Evolutionary conservation across 805 yeast species (phyloP), one percentile per base, ranked within the genome.

Genomic region (Saturnispora besseyi): DNA sequence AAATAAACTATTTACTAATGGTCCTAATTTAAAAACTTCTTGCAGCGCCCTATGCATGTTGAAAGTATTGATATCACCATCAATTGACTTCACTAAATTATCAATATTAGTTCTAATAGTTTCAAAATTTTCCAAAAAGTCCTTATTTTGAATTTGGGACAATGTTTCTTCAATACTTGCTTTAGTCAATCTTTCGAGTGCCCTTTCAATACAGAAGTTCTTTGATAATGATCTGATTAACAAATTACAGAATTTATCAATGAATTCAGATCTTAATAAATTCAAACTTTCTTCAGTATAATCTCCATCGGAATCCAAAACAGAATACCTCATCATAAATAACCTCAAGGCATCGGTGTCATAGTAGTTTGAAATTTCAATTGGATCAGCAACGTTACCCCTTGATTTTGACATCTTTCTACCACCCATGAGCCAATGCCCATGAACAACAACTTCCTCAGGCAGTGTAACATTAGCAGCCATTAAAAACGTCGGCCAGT

Each of bases 311-410:
- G 77, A 73, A 26, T 78, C 83, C 32, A 93, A 66, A 34, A 81
- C 80, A 1, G 96, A 83, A 61, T 83, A 83, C 57, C 83, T 86
- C 66, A 83, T 74, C 51, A 93, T 66, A 61, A 81, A 88, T 66
- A 87, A 81, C 54, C 96, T 72, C 40, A 89, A 67, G 0, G 86
- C 66, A 63, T 86, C 93, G n/a, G 73, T 64, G 0, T 89, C 96
- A 58, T 84, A 87, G 40, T 72, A 63, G 0, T 76, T 71, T 4
- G 78, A 70, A 30, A 83, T 72, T n/a, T 69, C 76, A 18, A 85
- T 61, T 0, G 99, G 99, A 59, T 93, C 97, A 5, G 91, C 95
- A 9, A 91, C 97, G 62, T 93, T 93, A 0, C 97, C 96, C 49
- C 81, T 68, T 50, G 95, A 83, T 59, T 93, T 93, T 46, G 96